Conservation (phyloP, 768 basidiomycete genomes). For the Mrakia hoshinonis region DNA sequence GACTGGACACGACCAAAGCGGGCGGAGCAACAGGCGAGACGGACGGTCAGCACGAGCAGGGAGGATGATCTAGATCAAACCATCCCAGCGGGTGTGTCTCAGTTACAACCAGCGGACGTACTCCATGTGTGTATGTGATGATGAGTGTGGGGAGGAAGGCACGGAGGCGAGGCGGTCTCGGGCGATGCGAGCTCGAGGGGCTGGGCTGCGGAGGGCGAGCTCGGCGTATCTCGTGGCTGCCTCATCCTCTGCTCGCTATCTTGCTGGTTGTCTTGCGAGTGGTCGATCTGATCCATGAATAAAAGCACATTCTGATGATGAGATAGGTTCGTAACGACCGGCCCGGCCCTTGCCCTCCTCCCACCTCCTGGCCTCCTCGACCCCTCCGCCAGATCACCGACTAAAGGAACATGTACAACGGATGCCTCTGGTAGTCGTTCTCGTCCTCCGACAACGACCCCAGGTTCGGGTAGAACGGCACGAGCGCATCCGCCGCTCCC, state of each 20-base stretch:
- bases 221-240: neutral
- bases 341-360: too few relatives aligned
- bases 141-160: neutral
- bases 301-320: neutral
- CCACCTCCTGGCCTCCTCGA: neutral
- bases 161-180: neutral
- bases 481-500: constrained; percentile 23
- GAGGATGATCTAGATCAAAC: neutral
- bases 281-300: neutral
- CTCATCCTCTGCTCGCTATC: too few relatives aligned
- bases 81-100: too few relatives aligned
- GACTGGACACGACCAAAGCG: neutral
- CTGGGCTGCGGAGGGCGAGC: neutral
- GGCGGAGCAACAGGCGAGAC: neutral
- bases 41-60: neutral
- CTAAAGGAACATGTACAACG: constrained; percentile 28
- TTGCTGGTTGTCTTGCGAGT: too few relatives aligned
- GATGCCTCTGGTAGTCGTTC: constrained; percentile 29
- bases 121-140: constrained; percentile 8
- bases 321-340: neutral
- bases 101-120: too few relatives aligned
- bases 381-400: too few relatives aligned
- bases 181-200: too few relatives aligned
- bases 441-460: constrained; percentile 25
- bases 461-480: constrained; percentile 29